Evolutionary conservation across 2,329 filamentous ascomycete genomes (phyloP).

Genomic region (Coniochaeta prunicola): DNA sequence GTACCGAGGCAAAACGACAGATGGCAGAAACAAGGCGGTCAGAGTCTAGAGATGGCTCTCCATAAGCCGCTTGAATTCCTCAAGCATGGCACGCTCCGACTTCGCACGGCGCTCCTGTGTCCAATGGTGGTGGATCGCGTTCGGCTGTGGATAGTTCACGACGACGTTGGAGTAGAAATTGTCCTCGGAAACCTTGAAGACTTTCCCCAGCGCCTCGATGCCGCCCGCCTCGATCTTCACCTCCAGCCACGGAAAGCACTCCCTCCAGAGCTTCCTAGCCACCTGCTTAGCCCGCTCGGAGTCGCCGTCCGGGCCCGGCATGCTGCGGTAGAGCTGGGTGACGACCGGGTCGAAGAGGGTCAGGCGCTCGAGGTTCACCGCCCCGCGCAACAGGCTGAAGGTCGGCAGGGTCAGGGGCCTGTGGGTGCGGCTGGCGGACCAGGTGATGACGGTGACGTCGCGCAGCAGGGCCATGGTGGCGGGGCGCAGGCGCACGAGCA

Average conservation of each 20-base stretch:
- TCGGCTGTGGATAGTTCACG: background rate
- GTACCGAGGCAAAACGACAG: background rate
- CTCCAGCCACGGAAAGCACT: background rate
- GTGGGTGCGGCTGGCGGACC: background rate
- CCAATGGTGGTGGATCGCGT: background rate
- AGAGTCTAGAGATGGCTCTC: background rate
- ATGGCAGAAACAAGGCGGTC: background rate
- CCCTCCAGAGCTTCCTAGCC: background rate
- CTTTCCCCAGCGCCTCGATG: background rate
- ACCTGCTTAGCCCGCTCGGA: background rate
- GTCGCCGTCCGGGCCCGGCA: background rate
- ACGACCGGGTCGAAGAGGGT: background rate
- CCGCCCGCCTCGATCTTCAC: background rate
- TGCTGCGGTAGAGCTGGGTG: background rate
- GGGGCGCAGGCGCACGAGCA: background rate
- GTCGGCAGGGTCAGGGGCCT: background rate
- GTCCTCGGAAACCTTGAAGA: background rate
- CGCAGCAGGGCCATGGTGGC: background rate
- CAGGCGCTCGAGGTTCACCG: background rate
- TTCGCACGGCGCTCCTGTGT: background rate
- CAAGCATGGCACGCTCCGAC: background rate
- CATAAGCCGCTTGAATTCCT: background rate
- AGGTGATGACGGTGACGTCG: background rate
- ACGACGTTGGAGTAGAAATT: background rate
- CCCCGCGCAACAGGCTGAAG: background rate